phyloP scores from a whole-genome alignment of 179 eudicot species.

The Silene coronaria region DNA sequence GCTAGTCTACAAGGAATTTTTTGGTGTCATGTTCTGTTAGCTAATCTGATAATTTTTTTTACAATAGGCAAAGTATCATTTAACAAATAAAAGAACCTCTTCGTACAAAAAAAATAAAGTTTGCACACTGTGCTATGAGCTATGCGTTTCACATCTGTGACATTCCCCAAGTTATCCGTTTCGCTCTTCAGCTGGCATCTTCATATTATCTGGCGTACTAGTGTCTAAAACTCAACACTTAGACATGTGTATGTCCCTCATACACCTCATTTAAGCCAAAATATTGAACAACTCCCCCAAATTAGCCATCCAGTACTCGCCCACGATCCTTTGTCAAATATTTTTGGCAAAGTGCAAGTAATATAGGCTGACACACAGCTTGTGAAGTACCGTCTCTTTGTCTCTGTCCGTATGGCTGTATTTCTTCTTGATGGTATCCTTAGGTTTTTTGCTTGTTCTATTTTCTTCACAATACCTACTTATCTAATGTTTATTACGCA shows the following conservation, averaged over 20 bases:
- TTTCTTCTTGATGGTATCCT: neutral
- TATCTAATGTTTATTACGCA: conserved; percentile 29
- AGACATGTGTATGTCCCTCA: no score
- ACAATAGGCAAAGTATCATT: neutral
- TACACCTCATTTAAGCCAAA: no score
- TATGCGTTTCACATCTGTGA: neutral
- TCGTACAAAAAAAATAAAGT: neutral
- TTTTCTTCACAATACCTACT: neutral
- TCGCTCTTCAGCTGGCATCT: neutral
- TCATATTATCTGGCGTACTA: neutral
- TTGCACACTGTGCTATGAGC: neutral
- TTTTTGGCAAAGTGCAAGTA: no score
- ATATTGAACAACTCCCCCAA: no score
- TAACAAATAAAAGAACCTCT: neutral
- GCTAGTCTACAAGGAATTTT: neutral
- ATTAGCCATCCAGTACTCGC: no score
- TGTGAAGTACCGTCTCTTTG: neutral
- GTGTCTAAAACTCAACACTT: no score
- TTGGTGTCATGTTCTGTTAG: neutral
- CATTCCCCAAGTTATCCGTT: neutral
- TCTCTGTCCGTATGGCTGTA: neutral
- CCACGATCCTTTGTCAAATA: no score
- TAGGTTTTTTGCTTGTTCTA: neutral
- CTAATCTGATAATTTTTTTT: neutral
- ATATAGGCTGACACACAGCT: no score